phyloP scores from a whole-genome alignment of 2,329 filamentous ascomycete genomes.

The Periconia macrospinosa region DNA sequence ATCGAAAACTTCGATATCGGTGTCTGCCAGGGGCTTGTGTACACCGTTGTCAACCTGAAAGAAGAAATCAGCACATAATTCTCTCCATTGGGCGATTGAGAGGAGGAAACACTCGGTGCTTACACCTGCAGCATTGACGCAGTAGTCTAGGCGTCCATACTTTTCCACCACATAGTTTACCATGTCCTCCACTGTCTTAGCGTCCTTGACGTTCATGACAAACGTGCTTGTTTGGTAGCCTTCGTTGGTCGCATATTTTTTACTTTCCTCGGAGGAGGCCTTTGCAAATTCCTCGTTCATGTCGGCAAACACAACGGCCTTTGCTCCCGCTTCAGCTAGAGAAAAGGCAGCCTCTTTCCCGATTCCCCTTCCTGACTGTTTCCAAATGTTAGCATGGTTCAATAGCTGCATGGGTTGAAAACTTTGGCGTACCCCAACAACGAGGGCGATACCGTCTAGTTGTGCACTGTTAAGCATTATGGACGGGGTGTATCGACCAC shows the following conservation, averaged over 20 bases:
- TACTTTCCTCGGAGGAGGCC: constrained; percentile 7
- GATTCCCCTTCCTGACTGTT: constrained; percentile 30
- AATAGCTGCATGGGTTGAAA: neutral
- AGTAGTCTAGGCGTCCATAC: constrained; percentile 56
- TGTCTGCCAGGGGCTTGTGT: constrained; percentile 10
- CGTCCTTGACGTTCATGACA: constrained; percentile 9
- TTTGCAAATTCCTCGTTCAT: constrained; percentile 8
- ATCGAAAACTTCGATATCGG: constrained; percentile 12
- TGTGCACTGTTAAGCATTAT: constrained; percentile 8
- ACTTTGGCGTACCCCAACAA: constrained; percentile 6
- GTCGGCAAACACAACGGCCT: constrained; percentile 18
- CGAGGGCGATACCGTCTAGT: constrained; percentile 9
- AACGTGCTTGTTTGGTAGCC: constrained; percentile 5
- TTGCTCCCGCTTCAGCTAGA: constrained; percentile 28
- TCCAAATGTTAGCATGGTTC: no score
- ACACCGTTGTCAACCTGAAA: constrained; percentile 9
- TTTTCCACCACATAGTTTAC: constrained; percentile 33
- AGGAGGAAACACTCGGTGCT: constrained; percentile 3
- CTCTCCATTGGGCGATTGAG: no score
- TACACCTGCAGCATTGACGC: constrained; percentile 57
- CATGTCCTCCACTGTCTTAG: constrained; percentile 35
- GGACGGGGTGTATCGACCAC: neutral
- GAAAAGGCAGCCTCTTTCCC: constrained; percentile 30
- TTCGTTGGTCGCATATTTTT: constrained; percentile 6
- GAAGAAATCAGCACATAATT: no score